These are phyloP conservation scores for Aspergillus cavernicola DNA, from an alignment of 495 filamentous ascomycete species.

Conservation along the genomic window DNA sequence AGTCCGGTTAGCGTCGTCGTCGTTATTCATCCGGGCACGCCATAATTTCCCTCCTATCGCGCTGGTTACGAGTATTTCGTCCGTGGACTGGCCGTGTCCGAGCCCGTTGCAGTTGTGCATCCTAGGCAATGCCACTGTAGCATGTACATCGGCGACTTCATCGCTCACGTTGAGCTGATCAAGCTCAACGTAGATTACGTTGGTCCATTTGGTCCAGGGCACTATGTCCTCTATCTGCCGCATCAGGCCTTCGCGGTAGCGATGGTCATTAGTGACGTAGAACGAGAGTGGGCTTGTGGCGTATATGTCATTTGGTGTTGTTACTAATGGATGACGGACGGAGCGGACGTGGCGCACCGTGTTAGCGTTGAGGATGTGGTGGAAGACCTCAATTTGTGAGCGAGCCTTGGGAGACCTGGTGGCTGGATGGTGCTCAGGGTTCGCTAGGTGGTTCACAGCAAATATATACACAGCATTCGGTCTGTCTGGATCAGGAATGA, in stretches of 20 bases:
- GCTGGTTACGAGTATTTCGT: constrained; percentile 48
- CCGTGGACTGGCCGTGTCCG: constrained; percentile 43
- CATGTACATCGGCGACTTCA: constrained; percentile 35
- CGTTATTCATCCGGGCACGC: constrained; percentile 18
- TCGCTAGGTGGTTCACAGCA: constrained; percentile 56
- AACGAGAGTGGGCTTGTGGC: constrained; percentile 45
- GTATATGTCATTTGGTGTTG: constrained; percentile 60
- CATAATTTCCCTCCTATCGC: constrained; percentile 34
- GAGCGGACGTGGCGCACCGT: constrained; percentile 42
- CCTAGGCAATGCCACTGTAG: constrained; percentile 35
- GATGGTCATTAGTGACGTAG: constrained; percentile 61
- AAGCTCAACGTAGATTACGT: constrained; percentile 34
- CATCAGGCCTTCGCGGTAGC: constrained; percentile 43
- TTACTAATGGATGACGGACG: constrained; percentile 40
- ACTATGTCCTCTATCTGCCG: constrained; percentile 40
- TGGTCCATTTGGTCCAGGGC: constrained; percentile 36
- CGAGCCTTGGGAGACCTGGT: constrained; percentile 28
- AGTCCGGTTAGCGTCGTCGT: constrained; percentile 21
- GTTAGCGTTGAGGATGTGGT: constrained; percentile 39
- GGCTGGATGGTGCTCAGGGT: constrained; percentile 30
- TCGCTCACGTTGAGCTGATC: constrained; percentile 12
- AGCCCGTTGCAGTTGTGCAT: constrained; percentile 57
- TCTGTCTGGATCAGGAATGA: constrained; percentile 44
- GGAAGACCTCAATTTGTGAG: constrained; percentile 58
- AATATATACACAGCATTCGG: constrained; percentile 54